Conservation (phyloP, 495 filamentous ascomycete genomes). For the Lepraria neglecta region DNA sequence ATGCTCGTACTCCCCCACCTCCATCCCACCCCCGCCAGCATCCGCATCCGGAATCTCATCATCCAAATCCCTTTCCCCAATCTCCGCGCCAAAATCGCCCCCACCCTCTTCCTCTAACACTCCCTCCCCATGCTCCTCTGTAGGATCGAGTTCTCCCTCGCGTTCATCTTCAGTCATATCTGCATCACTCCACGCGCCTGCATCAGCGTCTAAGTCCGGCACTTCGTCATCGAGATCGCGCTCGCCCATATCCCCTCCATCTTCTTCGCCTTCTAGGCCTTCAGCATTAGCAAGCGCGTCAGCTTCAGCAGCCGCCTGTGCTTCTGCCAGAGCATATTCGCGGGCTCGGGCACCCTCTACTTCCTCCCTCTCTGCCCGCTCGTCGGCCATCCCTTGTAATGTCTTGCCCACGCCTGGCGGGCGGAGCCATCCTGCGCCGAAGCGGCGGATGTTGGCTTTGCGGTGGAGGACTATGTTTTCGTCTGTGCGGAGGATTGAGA, state of each 20-base stretch:
- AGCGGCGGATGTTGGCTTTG: constrained; percentile 64
- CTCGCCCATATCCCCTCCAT: not conserved
- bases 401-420: constrained; percentile 73
- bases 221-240: constrained; percentile 38
- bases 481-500: constrained; percentile 59
- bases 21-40: constrained; percentile 15
- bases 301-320: constrained; percentile 11
- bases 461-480: constrained; percentile 61
- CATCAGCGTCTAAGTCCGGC: constrained; percentile 36
- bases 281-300: not conserved
- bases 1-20: constrained; percentile 36
- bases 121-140: not conserved
- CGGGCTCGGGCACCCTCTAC: constrained; percentile 62
- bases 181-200: not conserved
- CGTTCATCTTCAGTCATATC: constrained; percentile 10
- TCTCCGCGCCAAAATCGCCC: not conserved
- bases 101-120: constrained; percentile 2
- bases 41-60: constrained; percentile 17
- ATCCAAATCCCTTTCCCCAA: constrained; percentile 23
- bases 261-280: not conserved
- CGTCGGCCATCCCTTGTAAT: constrained; percentile 67
- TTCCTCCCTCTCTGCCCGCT: constrained; percentile 72
- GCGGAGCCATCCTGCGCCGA: constrained; percentile 71
- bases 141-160: constrained; percentile 7
- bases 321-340: constrained; percentile 59